Base-by-base conservation (phyloP, 306 rosid genomes). In the Aeschynomene evenia region DNA sequence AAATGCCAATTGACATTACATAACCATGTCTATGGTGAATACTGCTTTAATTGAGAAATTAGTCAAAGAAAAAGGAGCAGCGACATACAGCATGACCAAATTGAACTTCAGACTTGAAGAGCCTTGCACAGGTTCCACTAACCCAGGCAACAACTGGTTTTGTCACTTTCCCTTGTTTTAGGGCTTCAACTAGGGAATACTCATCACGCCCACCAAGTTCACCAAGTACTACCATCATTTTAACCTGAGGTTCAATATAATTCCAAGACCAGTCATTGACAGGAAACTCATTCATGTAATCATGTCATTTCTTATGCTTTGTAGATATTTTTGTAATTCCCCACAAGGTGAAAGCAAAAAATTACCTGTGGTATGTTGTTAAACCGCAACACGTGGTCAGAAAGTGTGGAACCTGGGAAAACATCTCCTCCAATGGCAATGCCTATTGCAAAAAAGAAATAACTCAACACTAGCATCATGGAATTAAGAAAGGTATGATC, bases 351-450 rank as follows among this genome's bases (percentile, higher is more conserved):
- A 72, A 58, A 62, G 40, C 26, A 65, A 75, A 40, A 69, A 26
- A 11, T 70, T 70, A 91, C 99, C 89, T 91, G 96, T 14, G 99
- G 97, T n/a, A 91, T 95, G 83, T 91, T 89, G 90, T 95, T 91
- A 85, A 89, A 87, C 82, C 99, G 92, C 84, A 91, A 85, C 75
- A 95, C 91, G 82, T 95, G 99, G 68, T 95, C 99, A 49, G 99
- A 91, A 43, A 95, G 97, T 20, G 97, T 95, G 75, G 99, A 95
- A 52, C 99, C 97, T 0, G 96, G 99, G 80, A 95, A 95, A 81
- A 95, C 99, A 73, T 95, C 99, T 68, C 99, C 99, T 83, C 99
- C 99, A 82, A 95, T 95, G 60, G 99, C 96, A 83, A 95, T 83
- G 76, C 99, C 99, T 94, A 34, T 70, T 62, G 77, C 68, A 70